Evolutionary conservation across 345 rosid genomes (phyloP), one percentile per base, ranked within the genome.

Genomic region (Boechera retrofracta): DNA sequence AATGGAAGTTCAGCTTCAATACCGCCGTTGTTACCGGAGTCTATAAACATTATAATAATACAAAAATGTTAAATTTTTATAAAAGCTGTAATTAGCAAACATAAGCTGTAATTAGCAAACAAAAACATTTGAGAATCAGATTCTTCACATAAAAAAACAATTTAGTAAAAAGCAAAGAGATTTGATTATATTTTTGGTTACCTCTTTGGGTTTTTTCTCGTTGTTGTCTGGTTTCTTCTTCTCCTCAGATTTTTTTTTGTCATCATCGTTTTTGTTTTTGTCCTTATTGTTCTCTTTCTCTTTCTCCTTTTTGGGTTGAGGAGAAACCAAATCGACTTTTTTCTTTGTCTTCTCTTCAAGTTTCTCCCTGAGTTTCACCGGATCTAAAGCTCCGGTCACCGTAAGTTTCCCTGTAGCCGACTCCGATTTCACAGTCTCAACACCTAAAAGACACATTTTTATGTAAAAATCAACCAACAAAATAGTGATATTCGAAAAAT

Each of bases 381-480:
- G 98, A 68, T 95, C 91, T 39, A 91, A 84, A 56, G 76, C 85
- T 6, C 99, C 99, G 32, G 54, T 80, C 42, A 95, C 94, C 33
- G 94, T 87, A 13, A 95, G 57, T 78, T 91, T 92, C 75, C 87
- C 87, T 5, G 82, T 55, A 10, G 39, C 87, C 0, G 58, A 7
- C 36, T 95, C 99, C 6, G 88, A 76, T 61, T 85, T 86, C 76
- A 86, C 99, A 3, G 78, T 79, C 78, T 87, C 89, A 55, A 92
- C 97, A 31, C 97, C 99, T 95, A 69, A 39, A 4, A 21, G 0
- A 9, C 1, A 31, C 32, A 18, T 57, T 78, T 52, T 45, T 24
- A 5, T 28, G 16, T 7, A 6, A 62, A 31, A 28, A 51, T 18
- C 36, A 29, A 29, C 56, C 11, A 47, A 56, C 5, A 31, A 52